Percentiles rank a stretch among this genome's conserved stretches.
phyloP scores from a whole-genome alignment of 257 asterid genomes.

The Capsicum chinense region DNA sequence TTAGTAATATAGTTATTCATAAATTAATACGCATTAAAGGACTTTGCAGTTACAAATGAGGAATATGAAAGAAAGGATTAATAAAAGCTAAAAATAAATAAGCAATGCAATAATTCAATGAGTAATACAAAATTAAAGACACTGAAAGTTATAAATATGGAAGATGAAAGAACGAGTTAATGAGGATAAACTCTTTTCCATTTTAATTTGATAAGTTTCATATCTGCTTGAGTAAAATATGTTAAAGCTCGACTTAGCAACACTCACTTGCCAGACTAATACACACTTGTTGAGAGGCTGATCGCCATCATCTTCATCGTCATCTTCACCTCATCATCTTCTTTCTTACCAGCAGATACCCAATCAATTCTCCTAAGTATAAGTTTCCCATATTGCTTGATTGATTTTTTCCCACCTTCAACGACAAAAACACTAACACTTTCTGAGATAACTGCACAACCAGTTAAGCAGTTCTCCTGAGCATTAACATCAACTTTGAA shows the following conservation, averaged over 20 bases:
- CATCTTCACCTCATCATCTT: constrained; percentile 52
- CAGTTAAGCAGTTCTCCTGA: constrained; percentile 79
- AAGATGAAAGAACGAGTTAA: no score
- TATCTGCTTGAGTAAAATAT: constrained; percentile 40
- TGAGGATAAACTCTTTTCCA: no score
- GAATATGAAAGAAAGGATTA: no score
- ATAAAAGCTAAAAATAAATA: no score
- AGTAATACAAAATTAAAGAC: no score
- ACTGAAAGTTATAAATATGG: no score
- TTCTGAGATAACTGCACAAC: constrained; percentile 83
- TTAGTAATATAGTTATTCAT: no score
- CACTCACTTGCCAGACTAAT: constrained; percentile 95
- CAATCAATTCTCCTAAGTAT: constrained; percentile 90
- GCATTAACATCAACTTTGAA: constrained; percentile 93
- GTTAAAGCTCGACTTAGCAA: constrained; percentile 63
- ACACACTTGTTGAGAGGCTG: constrained; percentile 68
- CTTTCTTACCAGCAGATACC: constrained; percentile 65
- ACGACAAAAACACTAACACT: constrained; percentile 79
- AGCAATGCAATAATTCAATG: no score
- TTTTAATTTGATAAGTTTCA: no score
- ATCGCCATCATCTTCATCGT: constrained; percentile 49
- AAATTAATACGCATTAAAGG: no score
- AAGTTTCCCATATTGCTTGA: constrained; percentile 87
- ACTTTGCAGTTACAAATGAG: no score
- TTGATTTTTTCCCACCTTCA: constrained; percentile 86